Evolutionary conservation across 2,329 filamentous ascomycete species (phyloP), one percentile per base, ranked within the genome.

Genomic region (Tothia fuscella): DNA sequence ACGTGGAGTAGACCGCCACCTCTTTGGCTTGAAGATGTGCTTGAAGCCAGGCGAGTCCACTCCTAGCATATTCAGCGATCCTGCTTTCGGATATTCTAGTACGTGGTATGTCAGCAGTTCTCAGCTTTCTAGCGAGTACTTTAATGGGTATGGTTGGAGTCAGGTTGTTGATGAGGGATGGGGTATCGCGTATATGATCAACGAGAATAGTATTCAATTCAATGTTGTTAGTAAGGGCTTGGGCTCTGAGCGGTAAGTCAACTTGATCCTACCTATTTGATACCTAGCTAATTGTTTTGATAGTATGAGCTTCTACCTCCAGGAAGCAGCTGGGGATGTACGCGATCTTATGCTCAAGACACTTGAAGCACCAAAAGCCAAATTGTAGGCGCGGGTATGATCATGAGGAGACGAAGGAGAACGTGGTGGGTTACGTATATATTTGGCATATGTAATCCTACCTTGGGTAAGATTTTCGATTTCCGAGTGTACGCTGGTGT

Each of bases 131-230:
- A 88, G 81, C 25, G 93, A 98, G 68, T 95, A 84, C 71, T 98
- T 96, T 66, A 98, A 98, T 60, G 91, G 93, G 19, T 98, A 98
- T 63, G 91, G 91, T 34, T 98, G 91, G 91, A 91, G 83, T 58
- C 89, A 98, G 68, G 91, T 98, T 40, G 82, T 96, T 42, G 88
- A 96, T 56, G 84, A 82, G 46, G 91, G 91, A 22, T 98, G 91
- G 65, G 91, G 91, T 31, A 93, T 98, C 57, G 91, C 91, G 29
- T 98, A 98, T 62, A 98, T 98, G 91, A 96, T 98, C 62, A 98
- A 98, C 60, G 89, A 96, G 72, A 93, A 95, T 64, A 93, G 86
- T 62, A 74, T 98, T 49, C 91, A 96, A 74, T 96, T 98, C 70
- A 98, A 98, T 66, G 78, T 98, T 51, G 88, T 93, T 50, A 91